Conservation (phyloP, 129 eudicot genomes). For the Flaveria bidentis region DNA sequence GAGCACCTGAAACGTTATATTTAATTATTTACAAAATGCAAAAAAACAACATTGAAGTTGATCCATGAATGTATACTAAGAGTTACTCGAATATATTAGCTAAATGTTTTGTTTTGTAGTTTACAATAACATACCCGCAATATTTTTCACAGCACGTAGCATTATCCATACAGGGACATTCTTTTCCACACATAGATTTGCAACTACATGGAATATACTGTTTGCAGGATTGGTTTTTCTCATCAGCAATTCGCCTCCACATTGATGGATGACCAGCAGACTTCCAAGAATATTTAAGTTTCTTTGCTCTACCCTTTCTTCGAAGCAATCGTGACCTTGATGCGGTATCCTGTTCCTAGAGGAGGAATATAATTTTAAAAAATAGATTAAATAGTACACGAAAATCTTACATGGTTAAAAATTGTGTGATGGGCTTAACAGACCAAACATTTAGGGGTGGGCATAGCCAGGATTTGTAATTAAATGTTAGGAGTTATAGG, state of each 20-base stretch:
- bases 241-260: slow-evolving; percentile 89
- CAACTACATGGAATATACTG: slow-evolving; percentile 92
- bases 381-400: background rate
- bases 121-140: slow-evolving; percentile 71
- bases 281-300: slow-evolving; percentile 82
- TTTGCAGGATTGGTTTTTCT: slow-evolving; percentile 65
- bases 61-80: background rate
- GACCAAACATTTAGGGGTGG: background rate
- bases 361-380: slow-evolving; percentile 7
- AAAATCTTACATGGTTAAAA: background rate
- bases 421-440: background rate
- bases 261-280: slow-evolving; percentile 93
- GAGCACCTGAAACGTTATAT: slow-evolving; percentile 64
- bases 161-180: slow-evolving; percentile 80
- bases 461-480: background rate
- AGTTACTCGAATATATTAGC: slow-evolving; percentile 12
- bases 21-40: slow-evolving; percentile 16
- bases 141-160: slow-evolving; percentile 97
- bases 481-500: background rate
- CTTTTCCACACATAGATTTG: slow-evolving; percentile 71
- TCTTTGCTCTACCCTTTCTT: slow-evolving; percentile 74
- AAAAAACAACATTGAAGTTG: slow-evolving; percentile 14
- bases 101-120: slow-evolving; percentile 14
- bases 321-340: slow-evolving; percentile 76
- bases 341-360: slow-evolving; percentile 57